These are phyloP conservation scores for Malus sieversii DNA, from an alignment of 306 rosid genomes.

Conservation along the genomic window DNA sequence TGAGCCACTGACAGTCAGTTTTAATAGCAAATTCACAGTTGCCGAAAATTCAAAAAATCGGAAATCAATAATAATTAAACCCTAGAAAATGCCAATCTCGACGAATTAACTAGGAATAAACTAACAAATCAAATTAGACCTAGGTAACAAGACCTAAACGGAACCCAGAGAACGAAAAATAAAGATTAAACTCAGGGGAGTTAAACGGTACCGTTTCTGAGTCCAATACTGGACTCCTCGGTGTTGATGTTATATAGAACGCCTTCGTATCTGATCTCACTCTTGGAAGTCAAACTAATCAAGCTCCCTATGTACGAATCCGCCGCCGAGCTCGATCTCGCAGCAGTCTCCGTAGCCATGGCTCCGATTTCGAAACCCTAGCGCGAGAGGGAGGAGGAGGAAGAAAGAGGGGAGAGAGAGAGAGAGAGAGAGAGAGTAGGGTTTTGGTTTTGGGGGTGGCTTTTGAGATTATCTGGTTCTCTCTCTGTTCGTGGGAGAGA, in stretches of 20 bases:
- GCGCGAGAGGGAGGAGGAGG: not conserved
- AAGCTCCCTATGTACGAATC: conserved; percentile 74
- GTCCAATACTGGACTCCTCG: conserved; percentile 76
- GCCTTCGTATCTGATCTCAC: conserved; percentile 84
- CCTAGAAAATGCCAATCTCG: not conserved
- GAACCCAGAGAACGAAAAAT: not conserved
- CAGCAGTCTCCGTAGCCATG: conserved; percentile 58
- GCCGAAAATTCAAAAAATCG: not conserved
- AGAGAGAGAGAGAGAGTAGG: conserved; percentile 28
- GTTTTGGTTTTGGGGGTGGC: conserved; percentile 34
- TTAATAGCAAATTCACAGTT: not conserved
- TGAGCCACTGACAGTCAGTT: not conserved
- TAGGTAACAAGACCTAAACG: conserved; percentile 2
- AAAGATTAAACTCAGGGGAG: not conserved
- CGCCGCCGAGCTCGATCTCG: conserved; percentile 63
- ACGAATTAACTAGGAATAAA: not conserved
- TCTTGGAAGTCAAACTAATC: conserved; percentile 77
- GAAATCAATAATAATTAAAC: not conserved
- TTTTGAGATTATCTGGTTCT: conserved; percentile 16
- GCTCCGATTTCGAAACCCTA: conserved; percentile 17
- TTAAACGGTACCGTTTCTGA: conserved; percentile 42
- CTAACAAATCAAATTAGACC: not conserved
- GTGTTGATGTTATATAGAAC: conserved; percentile 63
- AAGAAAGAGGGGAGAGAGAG: conserved; percentile 12
- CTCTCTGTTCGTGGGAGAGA: not conserved